These are phyloP conservation scores for Verticillium isaacii DNA, from an alignment of 2,329 filamentous ascomycete genomes.

Conservation along the genomic window DNA sequence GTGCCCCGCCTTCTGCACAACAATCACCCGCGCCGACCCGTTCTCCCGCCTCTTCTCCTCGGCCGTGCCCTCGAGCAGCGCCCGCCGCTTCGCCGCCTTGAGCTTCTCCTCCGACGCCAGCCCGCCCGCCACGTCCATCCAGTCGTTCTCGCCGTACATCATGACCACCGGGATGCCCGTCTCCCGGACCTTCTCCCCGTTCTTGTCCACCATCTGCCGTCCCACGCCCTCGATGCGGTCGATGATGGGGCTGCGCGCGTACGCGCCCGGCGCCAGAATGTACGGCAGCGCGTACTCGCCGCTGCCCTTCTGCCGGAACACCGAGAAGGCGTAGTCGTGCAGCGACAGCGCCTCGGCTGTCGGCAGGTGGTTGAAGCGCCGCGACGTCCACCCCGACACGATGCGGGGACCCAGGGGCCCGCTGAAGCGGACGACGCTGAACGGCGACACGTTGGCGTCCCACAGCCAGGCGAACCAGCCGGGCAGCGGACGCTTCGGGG, in stretches of 20 bases:
- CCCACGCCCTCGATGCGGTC: slow-evolving; percentile 82
- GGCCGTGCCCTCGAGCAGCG: slow-evolving; percentile 55
- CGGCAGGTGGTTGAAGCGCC: slow-evolving; percentile 86
- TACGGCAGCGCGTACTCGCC: slow-evolving; percentile 93
- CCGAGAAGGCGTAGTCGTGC: slow-evolving; percentile 89
- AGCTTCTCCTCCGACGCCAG: slow-evolving; percentile 76
- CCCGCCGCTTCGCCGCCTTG: slow-evolving; percentile 57
- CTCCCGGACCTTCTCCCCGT: slow-evolving; percentile 29
- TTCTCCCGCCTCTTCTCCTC: slow-evolving; percentile 70
- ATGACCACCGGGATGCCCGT: slow-evolving; percentile 79
- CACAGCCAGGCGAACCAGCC: slow-evolving; percentile 90
- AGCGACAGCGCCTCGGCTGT: slow-evolving; percentile 74
- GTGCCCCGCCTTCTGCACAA: slow-evolving; percentile 61
- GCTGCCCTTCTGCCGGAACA: slow-evolving; percentile 88
- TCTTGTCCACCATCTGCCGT: slow-evolving; percentile 51
- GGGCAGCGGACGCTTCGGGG: slow-evolving; percentile 57
- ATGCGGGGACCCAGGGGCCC: slow-evolving; percentile 88
- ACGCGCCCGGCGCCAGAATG: slow-evolving; percentile 88
- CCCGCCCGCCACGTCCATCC: slow-evolving; percentile 94
- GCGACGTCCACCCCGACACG: slow-evolving; percentile 90
- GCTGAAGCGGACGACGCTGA: slow-evolving; percentile 81
- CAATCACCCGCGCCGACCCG: slow-evolving; percentile 74
- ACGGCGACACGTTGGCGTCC: slow-evolving; percentile 96
- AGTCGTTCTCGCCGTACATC: slow-evolving; percentile 97
- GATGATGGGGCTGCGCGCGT: slow-evolving; percentile 82